Conservation (phyloP, 768 basidiomycete genomes). For the Baorangia bicolor region DNA sequence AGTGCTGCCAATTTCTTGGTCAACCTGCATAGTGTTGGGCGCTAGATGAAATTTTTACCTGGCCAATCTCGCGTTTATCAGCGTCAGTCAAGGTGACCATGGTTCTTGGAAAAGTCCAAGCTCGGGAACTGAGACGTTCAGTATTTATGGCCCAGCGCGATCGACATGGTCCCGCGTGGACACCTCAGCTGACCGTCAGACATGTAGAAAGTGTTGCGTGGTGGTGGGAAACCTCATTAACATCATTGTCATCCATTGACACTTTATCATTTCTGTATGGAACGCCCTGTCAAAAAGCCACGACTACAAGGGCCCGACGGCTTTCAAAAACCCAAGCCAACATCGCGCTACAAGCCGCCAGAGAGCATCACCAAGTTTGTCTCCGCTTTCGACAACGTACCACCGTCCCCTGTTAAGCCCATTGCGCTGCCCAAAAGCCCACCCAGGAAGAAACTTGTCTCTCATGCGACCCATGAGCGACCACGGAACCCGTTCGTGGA, state of each 20-base stretch:
- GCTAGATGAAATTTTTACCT: slow-evolving; percentile 28
- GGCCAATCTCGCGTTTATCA: slow-evolving; percentile 46
- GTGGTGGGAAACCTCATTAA: not conserved
- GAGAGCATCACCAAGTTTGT: slow-evolving; percentile 29
- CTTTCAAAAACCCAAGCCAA: slow-evolving; percentile 24
- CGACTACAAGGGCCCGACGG: slow-evolving; percentile 29
- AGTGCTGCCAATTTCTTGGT: slow-evolving; percentile 47
- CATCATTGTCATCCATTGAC: not conserved
- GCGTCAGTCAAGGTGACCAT: slow-evolving; percentile 35
- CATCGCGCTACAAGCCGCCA: slow-evolving; percentile 24
- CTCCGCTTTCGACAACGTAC: slow-evolving; percentile 24
- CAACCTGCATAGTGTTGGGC: not conserved
- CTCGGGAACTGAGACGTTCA: not conserved
- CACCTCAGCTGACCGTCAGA: not conserved
- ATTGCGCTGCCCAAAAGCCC: not conserved
- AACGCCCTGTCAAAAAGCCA: slow-evolving; percentile 14
- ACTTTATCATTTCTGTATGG: not conserved
- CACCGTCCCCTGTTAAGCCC: not conserved
- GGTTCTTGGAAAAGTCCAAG: not conserved
- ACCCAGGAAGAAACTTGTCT: slow-evolving; percentile 4
- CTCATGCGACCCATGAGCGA: slow-evolving; percentile 8
- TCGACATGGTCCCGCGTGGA: not conserved
- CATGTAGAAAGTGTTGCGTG: not conserved
- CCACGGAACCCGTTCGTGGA: slow-evolving; percentile 25
- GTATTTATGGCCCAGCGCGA: not conserved